A percentile compares a stretch with the other conserved stretches of the same genome.
Evolutionary conservation across 2,329 filamentous ascomycete species (phyloP).

Genomic region (Xylaria sp.): DNA sequence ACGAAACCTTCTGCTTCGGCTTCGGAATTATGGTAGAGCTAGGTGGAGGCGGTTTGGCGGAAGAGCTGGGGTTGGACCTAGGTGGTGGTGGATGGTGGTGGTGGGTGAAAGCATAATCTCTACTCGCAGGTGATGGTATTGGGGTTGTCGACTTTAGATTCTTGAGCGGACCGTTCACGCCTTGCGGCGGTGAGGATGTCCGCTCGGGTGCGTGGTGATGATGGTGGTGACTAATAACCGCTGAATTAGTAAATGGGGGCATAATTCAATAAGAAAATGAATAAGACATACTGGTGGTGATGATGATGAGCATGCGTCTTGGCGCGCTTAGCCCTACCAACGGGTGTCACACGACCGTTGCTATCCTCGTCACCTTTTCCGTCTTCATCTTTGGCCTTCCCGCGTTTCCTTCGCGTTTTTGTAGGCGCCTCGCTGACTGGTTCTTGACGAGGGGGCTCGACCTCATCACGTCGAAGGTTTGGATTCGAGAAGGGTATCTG

Average conservation of each 20-base stretch:
- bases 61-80: slow-evolving; percentile 52
- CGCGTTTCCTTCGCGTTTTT: slow-evolving; percentile 67
- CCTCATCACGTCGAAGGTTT: slow-evolving; percentile 65
- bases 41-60: slow-evolving; percentile 48
- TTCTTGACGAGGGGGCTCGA: slow-evolving; percentile 59
- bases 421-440: slow-evolving; percentile 54
- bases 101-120: slow-evolving; percentile 56
- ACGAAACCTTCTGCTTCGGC: slow-evolving; percentile 73
- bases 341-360: slow-evolving; percentile 70
- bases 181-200: slow-evolving; percentile 56
- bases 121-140: slow-evolving; percentile 59
- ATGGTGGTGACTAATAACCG: slow-evolving; percentile 48
- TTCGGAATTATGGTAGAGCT: slow-evolving; percentile 63
- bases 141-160: slow-evolving; percentile 60
- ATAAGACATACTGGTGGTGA: slow-evolving; percentile 70
- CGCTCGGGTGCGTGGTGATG: slow-evolving; percentile 68
- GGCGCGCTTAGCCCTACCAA: slow-evolving; percentile 68
- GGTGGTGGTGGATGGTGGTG: slow-evolving; percentile 63
- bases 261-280: slow-evolving; percentile 16
- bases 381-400: slow-evolving; percentile 83
- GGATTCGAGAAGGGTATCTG: slow-evolving; percentile 60
- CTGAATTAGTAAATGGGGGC: slow-evolving; percentile 43
- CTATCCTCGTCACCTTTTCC: slow-evolving; percentile 72
- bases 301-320: slow-evolving; percentile 75
- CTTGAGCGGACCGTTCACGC: slow-evolving; percentile 60